These are phyloP conservation scores for Xylaria castorea DNA, from an alignment of 495 filamentous ascomycete species.

Conservation along the genomic window DNA sequence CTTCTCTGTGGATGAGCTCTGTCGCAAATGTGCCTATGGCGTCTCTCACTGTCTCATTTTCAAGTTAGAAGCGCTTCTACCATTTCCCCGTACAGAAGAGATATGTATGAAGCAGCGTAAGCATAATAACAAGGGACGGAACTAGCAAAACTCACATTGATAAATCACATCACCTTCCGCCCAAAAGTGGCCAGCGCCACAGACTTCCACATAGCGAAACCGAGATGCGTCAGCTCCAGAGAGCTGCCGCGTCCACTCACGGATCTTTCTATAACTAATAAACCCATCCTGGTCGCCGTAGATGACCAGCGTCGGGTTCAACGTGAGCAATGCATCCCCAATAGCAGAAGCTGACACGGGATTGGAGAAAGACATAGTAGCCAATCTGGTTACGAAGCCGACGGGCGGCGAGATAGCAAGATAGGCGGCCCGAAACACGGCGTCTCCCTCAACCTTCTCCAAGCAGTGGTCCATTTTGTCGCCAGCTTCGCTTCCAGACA, in stretches of 20 bases:
- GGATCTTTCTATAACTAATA: conserved; percentile 69
- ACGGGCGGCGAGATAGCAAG: conserved; percentile 83
- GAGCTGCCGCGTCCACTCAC: conserved; percentile 72
- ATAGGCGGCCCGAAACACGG: conserved; percentile 61
- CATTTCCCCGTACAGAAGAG: not conserved
- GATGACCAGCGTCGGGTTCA: conserved; percentile 69
- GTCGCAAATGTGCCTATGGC: conserved; percentile 17
- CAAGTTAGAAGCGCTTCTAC: not conserved
- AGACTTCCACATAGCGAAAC: conserved; percentile 65
- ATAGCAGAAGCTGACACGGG: conserved; percentile 29
- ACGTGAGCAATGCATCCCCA: conserved; percentile 49
- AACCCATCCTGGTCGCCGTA: conserved; percentile 85
- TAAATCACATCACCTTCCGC: conserved; percentile 64
- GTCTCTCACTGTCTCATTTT: conserved; percentile 18
- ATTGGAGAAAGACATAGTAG: conserved; percentile 58
- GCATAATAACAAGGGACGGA: conserved; percentile 30
- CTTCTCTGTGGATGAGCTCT: not conserved
- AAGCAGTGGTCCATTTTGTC: conserved; percentile 33
- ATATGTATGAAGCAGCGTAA: not conserved
- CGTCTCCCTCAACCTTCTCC: conserved; percentile 34
- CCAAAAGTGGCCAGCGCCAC: conserved; percentile 86
- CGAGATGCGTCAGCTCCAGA: conserved; percentile 41
- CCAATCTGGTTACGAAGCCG: conserved; percentile 64
- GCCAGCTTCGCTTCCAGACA: not conserved
- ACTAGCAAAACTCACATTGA: conserved; percentile 56